Evolutionary conservation across 345 rosid genomes (phyloP), one percentile per base, ranked within the genome.

Genomic region (Linum usitatissimum): DNA sequence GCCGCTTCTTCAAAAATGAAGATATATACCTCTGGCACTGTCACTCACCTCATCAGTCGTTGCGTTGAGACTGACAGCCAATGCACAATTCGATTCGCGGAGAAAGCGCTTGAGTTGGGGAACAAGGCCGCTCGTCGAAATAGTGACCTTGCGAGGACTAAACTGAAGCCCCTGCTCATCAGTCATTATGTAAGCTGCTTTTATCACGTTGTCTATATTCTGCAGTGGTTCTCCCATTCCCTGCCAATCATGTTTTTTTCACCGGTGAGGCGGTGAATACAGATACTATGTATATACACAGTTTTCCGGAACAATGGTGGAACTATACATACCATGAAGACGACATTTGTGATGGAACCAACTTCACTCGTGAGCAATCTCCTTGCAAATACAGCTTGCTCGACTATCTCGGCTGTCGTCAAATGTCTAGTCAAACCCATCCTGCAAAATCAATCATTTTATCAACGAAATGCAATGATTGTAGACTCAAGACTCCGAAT

Each of bases 151-250:
- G 55, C 87, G 91, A 15, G 96, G 96, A 81, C 96, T 92, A 71
- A 87, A 87, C 72, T 89, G 91, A 73, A 92, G 98, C 58, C 97
- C 96, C 68, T 87, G 85, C 17, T 87, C 90, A 17, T 93, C 85
- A 70, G 87, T 86, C 94, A 89, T 77, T 64, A 92, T 86, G 63
- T 79, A 81, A 36, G 94, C 81, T 59, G 97, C 97, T 81, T 81
- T 85, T 30, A 89, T 80, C 40, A 89, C 94, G 72, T 81, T 86
- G 14, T 85, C 90, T 61, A 87, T 70, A 55, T 89, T 92, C 67
- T 92, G 97, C 66, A 92, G 81, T 6, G 97, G 99, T 73, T 92
- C 97, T 64, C 99, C 97, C 99, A 89, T 92, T 68, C 99, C 99
- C 97, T 92, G 77, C 45, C 42, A 51, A 53, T 39, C 53, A 65